Conservation (phyloP, 805 yeast species). For the Barnettozyma salicaria region DNA sequence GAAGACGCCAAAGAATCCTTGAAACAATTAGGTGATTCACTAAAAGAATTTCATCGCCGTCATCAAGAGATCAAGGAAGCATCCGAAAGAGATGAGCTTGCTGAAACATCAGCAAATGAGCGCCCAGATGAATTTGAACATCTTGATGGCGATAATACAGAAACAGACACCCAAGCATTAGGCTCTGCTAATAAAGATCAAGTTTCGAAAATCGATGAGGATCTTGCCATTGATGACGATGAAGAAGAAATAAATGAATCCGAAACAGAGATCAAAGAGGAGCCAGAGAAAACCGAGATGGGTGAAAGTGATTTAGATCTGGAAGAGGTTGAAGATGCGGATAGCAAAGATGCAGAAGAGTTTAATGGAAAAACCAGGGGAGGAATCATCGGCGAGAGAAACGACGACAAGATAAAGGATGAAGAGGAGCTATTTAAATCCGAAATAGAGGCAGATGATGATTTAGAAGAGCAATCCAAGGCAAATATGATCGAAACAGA, state of each 20-base stretch:
- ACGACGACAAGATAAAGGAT: slow-evolving; percentile 22
- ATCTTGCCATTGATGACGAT: slow-evolving; percentile 77
- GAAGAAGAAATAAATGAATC: slow-evolving; percentile 30
- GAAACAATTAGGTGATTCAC: slow-evolving; percentile 84
- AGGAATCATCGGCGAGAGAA: slow-evolving; percentile 45
- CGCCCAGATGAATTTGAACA: slow-evolving; percentile 85
- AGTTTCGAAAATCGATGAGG: slow-evolving; percentile 68
- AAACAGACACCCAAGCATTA: slow-evolving; percentile 81
- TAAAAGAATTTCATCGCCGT: slow-evolving; percentile 88
- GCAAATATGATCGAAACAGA: slow-evolving; percentile 20
- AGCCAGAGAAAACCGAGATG: slow-evolving; percentile 28
- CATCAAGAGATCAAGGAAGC: slow-evolving; percentile 81
- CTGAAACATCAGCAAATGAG: slow-evolving; percentile 51
- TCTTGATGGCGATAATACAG: slow-evolving; percentile 71
- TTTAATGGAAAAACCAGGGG: slow-evolving; percentile 45
- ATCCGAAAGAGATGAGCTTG: slow-evolving; percentile 39
- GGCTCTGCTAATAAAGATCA: slow-evolving; percentile 86
- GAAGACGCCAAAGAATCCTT: slow-evolving; percentile 70
- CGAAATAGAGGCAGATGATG: slow-evolving; percentile 24
- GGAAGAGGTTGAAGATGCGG: slow-evolving; percentile 26
- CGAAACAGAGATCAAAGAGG: slow-evolving; percentile 31
- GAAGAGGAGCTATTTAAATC: slow-evolving; percentile 31
- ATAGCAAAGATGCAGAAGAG: slow-evolving; percentile 36
- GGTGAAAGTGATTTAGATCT: slow-evolving; percentile 21
- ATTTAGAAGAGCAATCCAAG: slow-evolving; percentile 25